These are phyloP conservation scores for Xylariaceae sp. DNA, from an alignment of 2,329 filamentous ascomycete species.

Conservation along the genomic window DNA sequence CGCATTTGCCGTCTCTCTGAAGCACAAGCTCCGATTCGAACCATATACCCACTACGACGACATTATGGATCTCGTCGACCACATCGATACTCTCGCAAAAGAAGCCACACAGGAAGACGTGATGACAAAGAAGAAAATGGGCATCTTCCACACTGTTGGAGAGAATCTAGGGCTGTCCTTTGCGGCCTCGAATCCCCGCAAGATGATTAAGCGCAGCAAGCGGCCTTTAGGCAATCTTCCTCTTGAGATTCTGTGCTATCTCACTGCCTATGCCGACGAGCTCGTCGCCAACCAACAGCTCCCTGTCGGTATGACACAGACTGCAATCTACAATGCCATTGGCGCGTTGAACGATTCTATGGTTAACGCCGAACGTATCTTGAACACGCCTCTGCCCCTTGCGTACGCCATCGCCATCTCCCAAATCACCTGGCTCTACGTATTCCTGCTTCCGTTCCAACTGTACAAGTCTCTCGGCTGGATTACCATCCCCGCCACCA, in stretches of 20 bases:
- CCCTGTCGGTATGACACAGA: slow-evolving; percentile 57
- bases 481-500: slow-evolving; percentile 74
- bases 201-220: slow-evolving; percentile 69
- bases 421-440: slow-evolving; percentile 84
- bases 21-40: slow-evolving; percentile 82
- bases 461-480: slow-evolving; percentile 62
- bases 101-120: slow-evolving; percentile 44
- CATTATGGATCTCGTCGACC: slow-evolving; percentile 64
- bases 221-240: slow-evolving; percentile 79
- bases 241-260: slow-evolving; percentile 73
- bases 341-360: slow-evolving; percentile 68
- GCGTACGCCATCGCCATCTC: slow-evolving; percentile 83
- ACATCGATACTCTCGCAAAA: slow-evolving; percentile 73
- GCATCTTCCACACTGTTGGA: slow-evolving; percentile 61
- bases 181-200: slow-evolving; percentile 74
- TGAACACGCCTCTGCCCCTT: slow-evolving; percentile 77
- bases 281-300: slow-evolving; percentile 56
- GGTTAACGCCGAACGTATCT: slow-evolving; percentile 71
- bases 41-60: slow-evolving; percentile 77
- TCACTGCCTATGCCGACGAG: slow-evolving; percentile 64
- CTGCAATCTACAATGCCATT: slow-evolving; percentile 59
- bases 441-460: slow-evolving; percentile 79
- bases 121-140: slow-evolving; percentile 40
- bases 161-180: slow-evolving; percentile 76
- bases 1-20: slow-evolving; percentile 73